These are phyloP conservation scores for Nemania bipapillata DNA, from an alignment of 2,329 filamentous ascomycete species.

Conservation along the genomic window DNA sequence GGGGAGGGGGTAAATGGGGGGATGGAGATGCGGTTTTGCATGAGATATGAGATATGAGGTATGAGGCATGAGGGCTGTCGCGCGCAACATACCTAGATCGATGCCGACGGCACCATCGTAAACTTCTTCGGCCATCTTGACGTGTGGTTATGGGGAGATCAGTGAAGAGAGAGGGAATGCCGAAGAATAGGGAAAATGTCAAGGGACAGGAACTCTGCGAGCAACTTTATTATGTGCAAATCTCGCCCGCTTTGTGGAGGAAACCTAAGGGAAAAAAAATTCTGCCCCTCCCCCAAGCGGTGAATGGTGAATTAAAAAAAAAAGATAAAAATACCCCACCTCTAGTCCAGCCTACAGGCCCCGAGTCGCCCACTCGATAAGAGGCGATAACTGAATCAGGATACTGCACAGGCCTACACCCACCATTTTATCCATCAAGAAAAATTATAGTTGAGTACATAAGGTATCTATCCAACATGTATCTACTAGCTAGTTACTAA, in stretches of 20 bases:
- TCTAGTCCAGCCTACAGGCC: slow-evolving; percentile 12
- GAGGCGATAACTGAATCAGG: slow-evolving; percentile 35
- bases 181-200: slow-evolving; percentile 38
- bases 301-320: slow-evolving; percentile 36
- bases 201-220: slow-evolving; percentile 35
- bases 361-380: slow-evolving; percentile 33
- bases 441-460: slow-evolving; percentile 2
- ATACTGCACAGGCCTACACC: not conserved
- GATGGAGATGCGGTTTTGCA: not conserved
- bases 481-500: not conserved
- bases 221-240: slow-evolving; percentile 41
- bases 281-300: slow-evolving; percentile 42
- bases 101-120: slow-evolving; percentile 99
- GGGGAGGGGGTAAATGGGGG: too few relatives aligned
- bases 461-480: not conserved
- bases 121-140: slow-evolving; percentile 90
- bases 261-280: slow-evolving; percentile 39
- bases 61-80: not conserved
- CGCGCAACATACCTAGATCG: slow-evolving; percentile 85
- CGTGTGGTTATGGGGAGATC: slow-evolving; percentile 37
- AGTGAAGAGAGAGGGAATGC: slow-evolving; percentile 36
- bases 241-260: slow-evolving; percentile 41
- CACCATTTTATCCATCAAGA: slow-evolving; percentile 2
- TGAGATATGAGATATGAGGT: too few relatives aligned
- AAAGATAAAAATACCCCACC: slow-evolving; percentile 33